Evolutionary conservation across 2,329 filamentous ascomycete genomes (phyloP), one percentile per base, ranked within the genome.

Genomic region (Stemphylium lycopersici): DNA sequence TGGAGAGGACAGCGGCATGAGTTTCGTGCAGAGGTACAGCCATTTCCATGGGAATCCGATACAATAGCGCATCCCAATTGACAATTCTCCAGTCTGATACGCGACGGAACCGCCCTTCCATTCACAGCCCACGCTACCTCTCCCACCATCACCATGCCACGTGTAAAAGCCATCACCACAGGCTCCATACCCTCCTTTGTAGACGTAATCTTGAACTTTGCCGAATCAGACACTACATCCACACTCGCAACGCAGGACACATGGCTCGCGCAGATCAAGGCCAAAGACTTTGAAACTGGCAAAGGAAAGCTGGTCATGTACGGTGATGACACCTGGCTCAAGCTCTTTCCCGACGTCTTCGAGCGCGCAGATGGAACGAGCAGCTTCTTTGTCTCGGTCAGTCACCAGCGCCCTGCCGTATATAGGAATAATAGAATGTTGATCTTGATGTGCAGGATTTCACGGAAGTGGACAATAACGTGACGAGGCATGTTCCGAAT

Each of bases 101-200:
- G 88, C 68, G 82, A 87, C 75, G 93, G 93, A 55, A 83, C 84
- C 54, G 96, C 95, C 6, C 81, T 98, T 33, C 95, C 95, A 3
- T 99, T 96, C 73, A 99, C 95, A 29, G 93, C 93, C 31, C 90
- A 96, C 82, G 95, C 95, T 15, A 90, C 91, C n/a, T 92, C 96
- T 46, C 95, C 95, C 2, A 99, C 95, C 6, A 93, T 99, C 58
- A 99, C 95, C 15, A 98, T 99, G 95, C 95, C 95, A 37, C 88
- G 93, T 58, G 87, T 99, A 68, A 99, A 99, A 78, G 92, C 95
- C 43, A 92, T 99, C 60, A 99, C 95, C 0, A 98, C 95, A 1
- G 95, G 95, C 57, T 97, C 93, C 1, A 95, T 96, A n/a, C 95
- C 95, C 3, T 98, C 93, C 2, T 99, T 99, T 75, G 85, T 98